phyloP scores from a whole-genome alignment of 176 grass and related monocot species.

The Secale cereale region DNA sequence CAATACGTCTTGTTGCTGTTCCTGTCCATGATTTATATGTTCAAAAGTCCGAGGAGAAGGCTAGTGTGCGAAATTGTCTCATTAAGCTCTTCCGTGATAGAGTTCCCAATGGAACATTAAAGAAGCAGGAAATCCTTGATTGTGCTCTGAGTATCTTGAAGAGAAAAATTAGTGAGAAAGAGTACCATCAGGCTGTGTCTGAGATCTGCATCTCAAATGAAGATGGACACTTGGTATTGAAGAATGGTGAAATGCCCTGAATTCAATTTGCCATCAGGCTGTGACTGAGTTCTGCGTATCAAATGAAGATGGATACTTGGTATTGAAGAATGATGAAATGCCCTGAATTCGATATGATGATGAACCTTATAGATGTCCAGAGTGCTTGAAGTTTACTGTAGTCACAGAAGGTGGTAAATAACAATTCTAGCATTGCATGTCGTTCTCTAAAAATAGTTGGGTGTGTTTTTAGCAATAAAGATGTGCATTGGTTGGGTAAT shows the following conservation, averaged over 20 bases:
- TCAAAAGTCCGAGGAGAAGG: not conserved
- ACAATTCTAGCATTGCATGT: not conserved
- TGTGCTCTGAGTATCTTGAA: not conserved
- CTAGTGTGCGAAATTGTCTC: slow-evolving; percentile 30
- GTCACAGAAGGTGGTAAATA: not conserved
- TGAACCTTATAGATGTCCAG: not conserved
- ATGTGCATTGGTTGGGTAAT: slow-evolving; percentile 84
- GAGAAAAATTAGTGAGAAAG: slow-evolving; percentile 43
- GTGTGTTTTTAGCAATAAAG: slow-evolving; percentile 91
- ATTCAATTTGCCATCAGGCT: slow-evolving; percentile 22
- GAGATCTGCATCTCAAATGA: slow-evolving; percentile 46
- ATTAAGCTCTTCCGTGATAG: slow-evolving; percentile 42
- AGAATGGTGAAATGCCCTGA: slow-evolving; percentile 59
- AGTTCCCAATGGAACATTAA: slow-evolving; percentile 36
- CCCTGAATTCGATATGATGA: slow-evolving; percentile 17
- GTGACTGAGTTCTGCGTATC: slow-evolving; percentile 39
- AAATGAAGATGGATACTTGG: slow-evolving; percentile 34
- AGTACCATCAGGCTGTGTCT: slow-evolving; percentile 49
- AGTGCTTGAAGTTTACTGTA: not conserved
- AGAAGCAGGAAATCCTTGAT: slow-evolving; percentile 53
- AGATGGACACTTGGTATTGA: slow-evolving; percentile 36
- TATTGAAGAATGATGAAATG: slow-evolving; percentile 55
- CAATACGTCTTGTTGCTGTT: slow-evolving; percentile 32
- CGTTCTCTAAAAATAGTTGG: slow-evolving; percentile 53
- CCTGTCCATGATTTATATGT: slow-evolving; percentile 53